Base-by-base conservation (phyloP, 2,329 filamentous ascomycete species). In the Helminthosporium solani region DNA sequence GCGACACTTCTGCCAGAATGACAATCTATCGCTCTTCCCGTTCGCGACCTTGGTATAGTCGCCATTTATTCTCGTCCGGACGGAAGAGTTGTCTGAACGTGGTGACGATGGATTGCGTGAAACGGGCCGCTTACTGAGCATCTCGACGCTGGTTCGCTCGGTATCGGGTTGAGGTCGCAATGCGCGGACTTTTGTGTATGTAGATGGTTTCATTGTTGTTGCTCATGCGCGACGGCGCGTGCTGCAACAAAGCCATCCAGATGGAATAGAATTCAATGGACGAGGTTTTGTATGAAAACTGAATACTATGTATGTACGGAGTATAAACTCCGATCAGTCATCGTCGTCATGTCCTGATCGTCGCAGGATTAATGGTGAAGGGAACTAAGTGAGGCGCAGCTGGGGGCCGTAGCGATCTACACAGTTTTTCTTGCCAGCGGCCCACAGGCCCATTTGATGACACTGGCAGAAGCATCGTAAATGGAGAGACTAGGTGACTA, bases 371-470 rank as follows among this genome's bases (percentile, higher is more conserved):
- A 19, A 9, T 28, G 31, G 31, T 47, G 43, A 20, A n/a, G 20
- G 49, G 14, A 31, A 12, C 53, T 49, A 54, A 56, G 54, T 19
- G 46, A 42, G 54, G 54, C 54, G 54, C 50, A 57, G 54, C 20
- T 30, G 23, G 28, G 28, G 28, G 8, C 28, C 14, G 8, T 14
- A n/a, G 28, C 9, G 23, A 25, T 25, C 6, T 25, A 25, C 23
- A n/a, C n/a, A n/a, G n/a, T n/a, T n/a, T n/a, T n/a, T 25, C 9
- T 25, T 25, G 23, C 23, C 23, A 25, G 23, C 5, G 23, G 23
- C n/a, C n/a, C n/a, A n/a, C n/a, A n/a, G n/a, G n/a, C n/a, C n/a
- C 23, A 25, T 25, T 5, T 25, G 5, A 9, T 9, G 9, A 25
- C 23, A 25, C 23, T 9, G 23, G 23, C 23, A 25, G n/a, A n/a